phyloP scores from a whole-genome alignment of 2,329 filamentous ascomycete genomes.

The Cladosporium cucumerinum region DNA sequence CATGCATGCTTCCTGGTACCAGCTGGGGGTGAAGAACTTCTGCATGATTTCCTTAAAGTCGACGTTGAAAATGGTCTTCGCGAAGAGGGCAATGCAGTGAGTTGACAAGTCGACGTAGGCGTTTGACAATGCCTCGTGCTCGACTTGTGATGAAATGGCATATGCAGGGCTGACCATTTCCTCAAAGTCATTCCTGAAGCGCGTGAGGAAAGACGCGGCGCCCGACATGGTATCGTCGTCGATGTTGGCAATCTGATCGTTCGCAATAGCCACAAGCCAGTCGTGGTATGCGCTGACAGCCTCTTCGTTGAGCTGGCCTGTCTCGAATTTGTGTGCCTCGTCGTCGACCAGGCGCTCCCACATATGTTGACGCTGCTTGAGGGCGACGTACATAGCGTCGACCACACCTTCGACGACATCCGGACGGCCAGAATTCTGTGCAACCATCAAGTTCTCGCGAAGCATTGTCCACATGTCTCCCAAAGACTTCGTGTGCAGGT shows the following conservation, averaged over 20 bases:
- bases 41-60: conserved; percentile 82
- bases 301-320: conserved; percentile 50
- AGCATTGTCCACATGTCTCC: conserved; percentile 98
- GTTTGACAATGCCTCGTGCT: conserved; percentile 74
- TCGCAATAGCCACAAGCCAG: conserved; percentile 94
- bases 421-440: conserved; percentile 75
- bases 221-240: conserved; percentile 74
- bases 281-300: conserved; percentile 72
- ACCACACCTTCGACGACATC: conserved; percentile 95
- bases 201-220: conserved; percentile 76
- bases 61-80: conserved; percentile 79
- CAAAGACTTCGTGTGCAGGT: conserved; percentile 86
- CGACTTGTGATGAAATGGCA: conserved; percentile 65
- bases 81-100: conserved; percentile 85
- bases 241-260: conserved; percentile 97
- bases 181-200: conserved; percentile 80
- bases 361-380: conserved; percentile 75
- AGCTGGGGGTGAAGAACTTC: conserved; percentile 85
- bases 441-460: conserved; percentile 83
- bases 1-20: conserved; percentile 85
- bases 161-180: conserved; percentile 77
- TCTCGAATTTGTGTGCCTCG: conserved; percentile 72
- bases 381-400: conserved; percentile 88
- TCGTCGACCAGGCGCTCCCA: conserved; percentile 89
- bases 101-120: conserved; percentile 94